Evolutionary conservation across 208 protist species (phyloP), one percentile per base, ranked within the genome.

Genomic region (Leishmania gerbilli): DNA sequence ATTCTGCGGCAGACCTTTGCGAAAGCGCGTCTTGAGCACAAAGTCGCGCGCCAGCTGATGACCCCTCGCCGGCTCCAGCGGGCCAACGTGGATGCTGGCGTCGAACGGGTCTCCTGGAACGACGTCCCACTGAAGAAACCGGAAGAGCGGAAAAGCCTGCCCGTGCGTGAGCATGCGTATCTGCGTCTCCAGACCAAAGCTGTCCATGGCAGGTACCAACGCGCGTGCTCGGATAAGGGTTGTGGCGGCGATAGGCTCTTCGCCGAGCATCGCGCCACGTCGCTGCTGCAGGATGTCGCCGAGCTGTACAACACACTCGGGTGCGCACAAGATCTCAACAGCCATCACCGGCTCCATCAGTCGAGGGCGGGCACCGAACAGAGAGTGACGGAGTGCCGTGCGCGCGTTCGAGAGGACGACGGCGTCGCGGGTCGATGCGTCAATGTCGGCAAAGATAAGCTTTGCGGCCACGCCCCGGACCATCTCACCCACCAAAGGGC

Each of bases 141-240:
- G 89, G 37, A 94, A 98, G 11, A 97, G 79, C 72, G 93, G 94
- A 81, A 99, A 99, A 4, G 92, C 92, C 86, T 99, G 96, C 13
- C 99, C 99, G 83, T 99, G 93, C 0, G 99, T 99, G 77, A 97
- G 83, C 74, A 95, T 94, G 55, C 99, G 94, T 34, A 99, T 89
- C 88, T 99, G 99, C 31, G 99, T 99, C 91, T 99, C 99, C 37
- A 99, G 98, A 19, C 99, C 99, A 86, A 99, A 99, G 67, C 97
- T 99, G 80, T 99, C 99, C 47, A 99, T 99, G 2, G 99, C 95
- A 7, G 99, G 99, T 31, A 99, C 90, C 77, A 96, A 84, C 2
- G 93, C 98, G 75, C 96, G 96, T 53, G 99, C 87, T n/a, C 92
- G 91, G 60, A 97, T 93, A 40, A 99, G 88, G 3, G 99, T 98